Percentiles rank a stretch among this genome's conserved stretches.
These are phyloP conservation scores for Yamadazyma olivae DNA, from an alignment of 805 yeast species.

Conservation along the genomic window DNA sequence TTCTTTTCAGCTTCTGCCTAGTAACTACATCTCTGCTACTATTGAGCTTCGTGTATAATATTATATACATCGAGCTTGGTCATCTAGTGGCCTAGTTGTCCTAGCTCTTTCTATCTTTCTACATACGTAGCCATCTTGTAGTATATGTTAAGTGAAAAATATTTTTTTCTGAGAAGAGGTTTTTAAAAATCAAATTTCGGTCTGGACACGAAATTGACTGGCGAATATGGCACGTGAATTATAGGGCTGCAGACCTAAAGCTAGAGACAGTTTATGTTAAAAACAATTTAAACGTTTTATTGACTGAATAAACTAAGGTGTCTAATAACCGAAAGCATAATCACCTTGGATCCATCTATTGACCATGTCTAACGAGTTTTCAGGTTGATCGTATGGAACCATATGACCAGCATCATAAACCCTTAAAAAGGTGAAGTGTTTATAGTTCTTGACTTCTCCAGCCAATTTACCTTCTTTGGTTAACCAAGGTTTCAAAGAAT, in stretches of 20 bases:
- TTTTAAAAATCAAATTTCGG: background rate
- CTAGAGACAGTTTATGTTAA: background rate
- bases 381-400: constrained; percentile 92
- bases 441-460: constrained; percentile 75
- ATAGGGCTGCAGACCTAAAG: constrained; percentile 3
- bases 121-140: constrained; percentile 17
- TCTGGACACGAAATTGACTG: background rate
- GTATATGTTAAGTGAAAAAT: background rate
- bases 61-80: background rate
- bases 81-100: background rate
- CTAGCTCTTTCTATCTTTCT: background rate
- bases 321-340: constrained; percentile 27
- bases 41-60: background rate
- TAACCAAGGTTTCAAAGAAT: constrained; percentile 38
- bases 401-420: constrained; percentile 92
- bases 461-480: constrained; percentile 37
- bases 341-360: constrained; percentile 83
- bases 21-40: background rate
- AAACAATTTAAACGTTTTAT: too few relatives aligned
- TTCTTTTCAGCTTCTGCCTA: too few relatives aligned
- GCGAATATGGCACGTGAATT: background rate
- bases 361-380: constrained; percentile 71
- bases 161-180: background rate
- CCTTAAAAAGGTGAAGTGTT: constrained; percentile 75
- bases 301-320: too few relatives aligned